phyloP scores from a whole-genome alignment of 345 rosid species.

The Salix exigua region DNA sequence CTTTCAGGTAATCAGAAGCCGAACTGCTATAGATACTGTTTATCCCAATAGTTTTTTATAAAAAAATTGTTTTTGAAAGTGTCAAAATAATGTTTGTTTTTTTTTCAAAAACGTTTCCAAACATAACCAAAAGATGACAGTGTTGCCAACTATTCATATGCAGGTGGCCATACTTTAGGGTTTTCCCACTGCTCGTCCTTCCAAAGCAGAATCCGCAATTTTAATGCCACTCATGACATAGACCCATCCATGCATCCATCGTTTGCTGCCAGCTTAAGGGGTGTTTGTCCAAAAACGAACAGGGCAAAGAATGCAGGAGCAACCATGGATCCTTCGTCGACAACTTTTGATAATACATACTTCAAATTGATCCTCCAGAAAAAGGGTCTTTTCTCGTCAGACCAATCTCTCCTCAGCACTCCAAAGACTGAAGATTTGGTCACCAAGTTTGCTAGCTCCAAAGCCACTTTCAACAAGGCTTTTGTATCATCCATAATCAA shows the following conservation, averaged over 20 bases:
- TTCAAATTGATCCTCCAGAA: conserved; percentile 41
- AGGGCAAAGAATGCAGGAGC: conserved; percentile 36
- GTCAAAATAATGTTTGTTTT: no score
- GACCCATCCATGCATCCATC: conserved; percentile 38
- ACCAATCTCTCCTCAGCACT: conserved; percentile 39
- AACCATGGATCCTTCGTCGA: conserved; percentile 40
- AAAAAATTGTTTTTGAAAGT: no score
- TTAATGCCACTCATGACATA: conserved; percentile 26
- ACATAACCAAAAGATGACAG: background rate
- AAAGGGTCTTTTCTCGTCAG: conserved; percentile 38
- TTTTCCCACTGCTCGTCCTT: conserved; percentile 51
- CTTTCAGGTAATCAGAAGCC: conserved; percentile 34
- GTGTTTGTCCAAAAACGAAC: conserved; percentile 27
- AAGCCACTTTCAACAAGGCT: conserved; percentile 28
- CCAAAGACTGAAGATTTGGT: conserved; percentile 32
- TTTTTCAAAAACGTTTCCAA: no score
- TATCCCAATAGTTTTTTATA: background rate
- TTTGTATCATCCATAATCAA: conserved; percentile 41
- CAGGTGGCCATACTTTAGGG: conserved; percentile 50
- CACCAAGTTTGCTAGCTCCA: conserved; percentile 34
- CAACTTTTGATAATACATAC: conserved; percentile 45
- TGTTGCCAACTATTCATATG: background rate
- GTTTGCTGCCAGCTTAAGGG: conserved; percentile 37
- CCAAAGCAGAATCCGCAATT: conserved; percentile 38
- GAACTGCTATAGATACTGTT: background rate